Percentiles rank a stretch among this genome's conserved stretches.
Conservation (phyloP, 208 protist species). For the Leishmania tarentolae region DNA sequence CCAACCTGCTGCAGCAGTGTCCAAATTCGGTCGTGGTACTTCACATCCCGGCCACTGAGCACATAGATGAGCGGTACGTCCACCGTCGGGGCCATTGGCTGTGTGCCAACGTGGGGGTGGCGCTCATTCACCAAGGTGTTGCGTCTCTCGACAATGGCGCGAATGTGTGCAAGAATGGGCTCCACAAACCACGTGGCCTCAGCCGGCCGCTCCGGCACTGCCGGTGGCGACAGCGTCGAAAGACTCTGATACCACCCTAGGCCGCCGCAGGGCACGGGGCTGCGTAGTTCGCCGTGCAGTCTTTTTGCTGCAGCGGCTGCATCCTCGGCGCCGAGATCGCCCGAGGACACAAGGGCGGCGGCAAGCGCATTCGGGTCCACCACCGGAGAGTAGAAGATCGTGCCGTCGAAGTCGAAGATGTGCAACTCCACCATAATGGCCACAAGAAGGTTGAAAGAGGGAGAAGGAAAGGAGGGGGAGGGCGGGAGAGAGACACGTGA, state of each 20-base stretch:
- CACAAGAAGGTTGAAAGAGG: background rate
- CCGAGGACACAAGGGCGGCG: slow-evolving; percentile 28
- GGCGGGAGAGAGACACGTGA: background rate
- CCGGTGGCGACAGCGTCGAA: slow-evolving; percentile 61
- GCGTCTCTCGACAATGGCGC: slow-evolving; percentile 24
- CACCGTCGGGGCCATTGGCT: background rate
- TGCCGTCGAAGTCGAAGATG: slow-evolving; percentile 90
- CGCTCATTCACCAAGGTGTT: slow-evolving; percentile 2
- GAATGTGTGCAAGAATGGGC: slow-evolving; percentile 34
- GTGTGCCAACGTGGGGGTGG: background rate
- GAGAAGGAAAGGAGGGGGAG: background rate
- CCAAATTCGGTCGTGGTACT: slow-evolving; percentile 64
- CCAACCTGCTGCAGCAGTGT: slow-evolving; percentile 56
- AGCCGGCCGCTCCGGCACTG: slow-evolving; percentile 50
- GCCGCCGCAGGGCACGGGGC: slow-evolving; percentile 45
- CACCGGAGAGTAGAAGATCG: slow-evolving; percentile 75
- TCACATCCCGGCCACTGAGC: slow-evolving; percentile 69
- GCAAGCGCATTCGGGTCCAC: slow-evolving; percentile 29
- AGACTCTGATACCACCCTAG: slow-evolving; percentile 86
- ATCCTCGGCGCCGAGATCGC: background rate
- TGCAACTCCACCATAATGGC: slow-evolving; percentile 57
- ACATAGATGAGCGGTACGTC: slow-evolving; percentile 51
- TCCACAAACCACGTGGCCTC: slow-evolving; percentile 32
- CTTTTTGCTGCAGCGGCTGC: slow-evolving; percentile 13
- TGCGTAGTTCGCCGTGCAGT: slow-evolving; percentile 41